phyloP scores from a whole-genome alignment of 2,329 filamentous ascomycete genomes.

The Trichophyton verrucosum region DNA sequence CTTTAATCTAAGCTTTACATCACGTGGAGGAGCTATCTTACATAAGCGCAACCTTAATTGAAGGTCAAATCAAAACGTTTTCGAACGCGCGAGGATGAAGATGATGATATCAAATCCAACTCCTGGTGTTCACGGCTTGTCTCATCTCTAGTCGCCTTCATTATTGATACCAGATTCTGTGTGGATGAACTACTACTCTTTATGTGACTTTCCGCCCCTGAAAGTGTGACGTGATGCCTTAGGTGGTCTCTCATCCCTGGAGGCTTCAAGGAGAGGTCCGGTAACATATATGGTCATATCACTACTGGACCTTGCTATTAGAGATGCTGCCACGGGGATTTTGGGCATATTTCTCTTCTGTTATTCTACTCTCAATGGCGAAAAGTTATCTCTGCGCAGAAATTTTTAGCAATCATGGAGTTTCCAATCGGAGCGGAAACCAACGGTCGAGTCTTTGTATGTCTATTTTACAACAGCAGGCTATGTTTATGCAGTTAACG shows the following conservation, averaged over 20 bases:
- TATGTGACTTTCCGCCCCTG: neutral
- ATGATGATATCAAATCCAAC: neutral
- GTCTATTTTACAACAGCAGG: conserved; percentile 13
- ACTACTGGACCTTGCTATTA: neutral
- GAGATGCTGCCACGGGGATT: neutral
- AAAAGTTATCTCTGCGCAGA: neutral
- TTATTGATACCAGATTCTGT: too few species aligned
- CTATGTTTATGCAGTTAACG: neutral
- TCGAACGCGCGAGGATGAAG: neutral
- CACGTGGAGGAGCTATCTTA: neutral
- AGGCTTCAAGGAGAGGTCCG: neutral
- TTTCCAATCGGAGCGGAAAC: conserved; percentile 33
- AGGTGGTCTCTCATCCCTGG: neutral
- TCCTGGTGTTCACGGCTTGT: neutral
- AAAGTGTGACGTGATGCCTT: neutral
- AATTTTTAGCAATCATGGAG: conserved; percentile 24
- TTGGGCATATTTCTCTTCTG: neutral
- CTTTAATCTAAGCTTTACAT: neutral
- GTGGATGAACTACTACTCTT: neutral
- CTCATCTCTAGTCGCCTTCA: neutral
- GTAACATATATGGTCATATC: neutral
- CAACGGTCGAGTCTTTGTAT: conserved; percentile 32
- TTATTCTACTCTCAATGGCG: conserved; percentile 1
- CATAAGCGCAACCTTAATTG: neutral
- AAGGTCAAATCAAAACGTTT: neutral